Evolutionary conservation across 192 early-diverging fungal species (phyloP), one percentile per base, ranked within the genome.

Genomic region (Obelidium mucronatum): DNA sequence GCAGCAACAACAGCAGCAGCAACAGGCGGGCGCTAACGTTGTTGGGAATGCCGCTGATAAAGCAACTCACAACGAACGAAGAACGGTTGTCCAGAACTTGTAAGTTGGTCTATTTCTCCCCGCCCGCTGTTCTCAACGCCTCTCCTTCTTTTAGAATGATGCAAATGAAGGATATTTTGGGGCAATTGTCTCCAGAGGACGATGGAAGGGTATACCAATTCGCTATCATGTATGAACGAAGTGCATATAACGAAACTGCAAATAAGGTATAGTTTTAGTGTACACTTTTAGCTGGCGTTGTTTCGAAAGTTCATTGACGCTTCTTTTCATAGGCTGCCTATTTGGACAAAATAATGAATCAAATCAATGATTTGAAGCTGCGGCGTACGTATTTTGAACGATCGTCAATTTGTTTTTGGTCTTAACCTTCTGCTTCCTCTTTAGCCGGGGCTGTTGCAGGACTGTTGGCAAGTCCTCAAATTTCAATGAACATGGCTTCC

Each of bases 61-160:
- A 30, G 66, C 66, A 48, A 51, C 42, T 34, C 66, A 67, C 48
- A 24, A 26, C 11, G 66, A 67, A 39, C 39, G 66, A 42, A 67
- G 30, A 30, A 67, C 66, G 15, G 66, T 67, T 15, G 40, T 67
- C 36, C 66, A 67, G 30, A 67, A 67, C 66, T 31, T 67, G 66
- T 67, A 53, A 8, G 62, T 64, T 26, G 4, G 30, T 58, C 26
- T 58, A 22, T 31, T 26, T 58, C 17, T 31, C 8, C 24, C 24
- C 8, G 8, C 24, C 30, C 24, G 13, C 26, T 8, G 55, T 58
- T 22, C n/a, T 8, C 55, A 58, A 58, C 11, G 5, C 55, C 13
- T 31, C 55, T 8, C 24, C 15, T 26, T 17, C 37, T 36, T 6
- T 37, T 40, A 67, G 66, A 4, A 67, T 67, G 66, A 8, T 31